Base-by-base conservation (phyloP, 345 rosid species). In the Salix arbutifolia region DNA sequence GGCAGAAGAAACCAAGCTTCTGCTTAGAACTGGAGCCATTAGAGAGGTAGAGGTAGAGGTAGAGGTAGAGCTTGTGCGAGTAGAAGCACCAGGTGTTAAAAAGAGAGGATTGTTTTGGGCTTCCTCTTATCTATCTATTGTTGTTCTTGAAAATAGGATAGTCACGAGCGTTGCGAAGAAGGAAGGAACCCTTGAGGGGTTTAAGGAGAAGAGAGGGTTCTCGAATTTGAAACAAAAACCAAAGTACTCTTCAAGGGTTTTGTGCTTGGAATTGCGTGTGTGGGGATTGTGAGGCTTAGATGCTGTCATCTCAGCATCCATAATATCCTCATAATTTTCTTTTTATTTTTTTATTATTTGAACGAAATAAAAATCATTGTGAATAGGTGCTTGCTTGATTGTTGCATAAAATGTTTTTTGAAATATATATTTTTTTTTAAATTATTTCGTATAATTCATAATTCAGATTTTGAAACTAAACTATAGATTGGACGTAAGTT, bases 11-110 rank as follows among this genome's bases (percentile, higher is more conserved):
- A 81, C 77, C 23, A 91, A 84, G 78, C 88, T 85, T 87, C 94
- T 85, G 86, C 91, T 87, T 30, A 91, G 81, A 77, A 84, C 91
- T 9, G 94, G 89, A 85, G 98, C 96, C 98, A 94, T 91, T 25
- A 68, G 53, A 46, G 38, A 25, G 30, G 26, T 11, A 56, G 69
- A 40, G 44, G 1, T 40, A 46, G 38, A 25, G 30, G 26, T 11
- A 56, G 69, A 40, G 44, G 1, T 40, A 40, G 44, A 40, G 44
- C 37, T 5, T 5, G 37, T 33, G 37, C 44, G 4, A 40, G 14
- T 40, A 40, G 44, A 40, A 40, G 44, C 44, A 40, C 13, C 13
- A 40, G 44, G 44, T 40, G 2, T 40, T 40, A 11, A 12, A 40
- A 40, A 58, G 72, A 44, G 28, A 38, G 62, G 46, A 61, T 13